These are phyloP conservation scores for Leccinum rimulosum DNA, from an alignment of 768 basidiomycete species.

Conservation along the genomic window DNA sequence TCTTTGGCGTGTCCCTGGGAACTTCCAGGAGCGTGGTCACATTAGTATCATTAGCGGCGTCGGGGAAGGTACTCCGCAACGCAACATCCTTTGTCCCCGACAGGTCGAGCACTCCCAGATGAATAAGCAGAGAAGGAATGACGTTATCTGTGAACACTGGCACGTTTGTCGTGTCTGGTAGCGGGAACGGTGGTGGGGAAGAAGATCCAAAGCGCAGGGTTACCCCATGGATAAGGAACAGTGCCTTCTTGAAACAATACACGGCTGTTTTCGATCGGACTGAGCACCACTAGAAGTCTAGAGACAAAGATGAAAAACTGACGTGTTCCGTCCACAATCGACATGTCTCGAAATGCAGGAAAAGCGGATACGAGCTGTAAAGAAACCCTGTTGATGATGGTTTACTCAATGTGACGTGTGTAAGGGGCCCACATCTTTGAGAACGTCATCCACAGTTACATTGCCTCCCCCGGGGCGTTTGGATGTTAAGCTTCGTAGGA, in stretches of 20 bases:
- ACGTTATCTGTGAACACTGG: slow-evolving; percentile 83
- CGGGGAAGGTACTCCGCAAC: slow-evolving; percentile 49
- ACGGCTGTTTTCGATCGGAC: slow-evolving; percentile 46
- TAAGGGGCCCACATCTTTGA: slow-evolving; percentile 55
- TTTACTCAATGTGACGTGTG: not conserved
- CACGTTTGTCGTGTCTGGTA: slow-evolving; percentile 55
- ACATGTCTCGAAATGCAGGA: slow-evolving; percentile 82
- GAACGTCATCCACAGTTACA: slow-evolving; percentile 51
- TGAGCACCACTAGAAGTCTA: not conserved
- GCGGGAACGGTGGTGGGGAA: slow-evolving; percentile 53
- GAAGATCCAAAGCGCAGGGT: slow-evolving; percentile 60
- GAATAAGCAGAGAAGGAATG: slow-evolving; percentile 75
- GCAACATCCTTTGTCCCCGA: slow-evolving; percentile 41
- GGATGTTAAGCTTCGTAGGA: slow-evolving; percentile 61
- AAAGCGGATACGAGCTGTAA: slow-evolving; percentile 71
- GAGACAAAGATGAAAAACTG: slow-evolving; percentile 17
- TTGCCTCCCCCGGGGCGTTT: slow-evolving; percentile 29
- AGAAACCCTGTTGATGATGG: slow-evolving; percentile 5
- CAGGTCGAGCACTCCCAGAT: slow-evolving; percentile 72
- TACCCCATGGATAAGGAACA: slow-evolving; percentile 76
- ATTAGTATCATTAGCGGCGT: slow-evolving; percentile 37
- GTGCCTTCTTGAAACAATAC: slow-evolving; percentile 87
- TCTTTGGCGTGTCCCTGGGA: slow-evolving; percentile 16
- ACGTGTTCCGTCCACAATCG: slow-evolving; percentile 63
- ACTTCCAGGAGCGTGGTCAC: slow-evolving; percentile 42